Conservation (phyloP, 1,139 yeast species). For the Geotrichum candidum region DNA sequence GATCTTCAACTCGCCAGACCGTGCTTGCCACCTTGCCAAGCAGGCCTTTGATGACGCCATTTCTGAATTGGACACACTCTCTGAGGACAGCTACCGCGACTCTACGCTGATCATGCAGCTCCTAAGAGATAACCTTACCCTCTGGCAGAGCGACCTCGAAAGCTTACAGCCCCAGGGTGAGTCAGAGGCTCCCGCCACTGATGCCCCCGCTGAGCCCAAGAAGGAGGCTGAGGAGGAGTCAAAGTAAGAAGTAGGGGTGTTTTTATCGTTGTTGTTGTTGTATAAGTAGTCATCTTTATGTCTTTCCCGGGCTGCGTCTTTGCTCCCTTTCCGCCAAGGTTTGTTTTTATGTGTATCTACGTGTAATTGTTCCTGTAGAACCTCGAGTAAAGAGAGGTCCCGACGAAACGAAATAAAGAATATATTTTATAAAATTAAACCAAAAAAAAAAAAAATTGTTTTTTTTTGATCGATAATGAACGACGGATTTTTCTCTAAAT, state of each 20-base stretch:
- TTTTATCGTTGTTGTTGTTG: no score
- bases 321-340: no score
- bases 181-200: slow-evolving; percentile 8
- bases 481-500: no score
- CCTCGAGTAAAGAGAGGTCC: no score
- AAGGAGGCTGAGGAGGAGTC: slow-evolving; percentile 3
- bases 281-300: no score
- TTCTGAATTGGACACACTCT: slow-evolving; percentile 94
- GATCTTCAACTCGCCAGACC: slow-evolving; percentile 95
- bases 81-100: slow-evolving; percentile 97
- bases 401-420: no score
- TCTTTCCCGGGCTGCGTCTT: no score
- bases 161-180: slow-evolving; percentile 14
- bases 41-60: slow-evolving; percentile 99
- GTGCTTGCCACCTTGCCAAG: slow-evolving; percentile 97
- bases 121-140: slow-evolving; percentile 94
- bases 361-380: no score
- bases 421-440: no score
- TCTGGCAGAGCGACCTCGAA: slow-evolving; percentile 83
- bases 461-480: no score
- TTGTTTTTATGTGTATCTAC: no score
- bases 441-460: no score
- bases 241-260: not conserved
- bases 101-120: slow-evolving; percentile 98
- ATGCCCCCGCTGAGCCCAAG: slow-evolving; percentile 5